A percentile compares a stretch with the other conserved stretches of the same genome.
phyloP scores from a whole-genome alignment of 2,329 filamentous ascomycete genomes.

The Juglanconis sp. region DNA sequence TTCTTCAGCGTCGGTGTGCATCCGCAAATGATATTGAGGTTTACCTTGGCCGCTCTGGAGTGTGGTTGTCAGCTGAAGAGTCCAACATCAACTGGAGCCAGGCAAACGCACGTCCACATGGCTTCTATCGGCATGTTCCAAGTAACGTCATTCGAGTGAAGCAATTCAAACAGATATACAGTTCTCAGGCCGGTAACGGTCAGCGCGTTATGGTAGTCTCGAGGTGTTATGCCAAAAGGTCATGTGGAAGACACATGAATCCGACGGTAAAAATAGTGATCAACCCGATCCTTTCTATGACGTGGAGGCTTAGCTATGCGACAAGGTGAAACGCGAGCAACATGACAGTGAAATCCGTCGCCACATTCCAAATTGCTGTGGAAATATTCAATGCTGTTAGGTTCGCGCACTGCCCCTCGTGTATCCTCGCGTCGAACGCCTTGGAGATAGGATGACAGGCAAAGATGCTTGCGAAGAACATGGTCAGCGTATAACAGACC shows the following conservation, averaged over 20 bases:
- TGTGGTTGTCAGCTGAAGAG: background rate
- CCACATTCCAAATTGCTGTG: background rate
- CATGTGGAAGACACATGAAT: background rate
- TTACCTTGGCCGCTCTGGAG: background rate
- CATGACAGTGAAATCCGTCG: background rate
- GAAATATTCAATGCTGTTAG: background rate
- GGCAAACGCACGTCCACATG: background rate
- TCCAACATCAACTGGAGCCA: background rate
- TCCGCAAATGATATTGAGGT: background rate
- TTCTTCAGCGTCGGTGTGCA: background rate
- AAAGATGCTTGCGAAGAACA: background rate
- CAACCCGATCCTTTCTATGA: background rate
- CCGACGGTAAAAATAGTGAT: background rate
- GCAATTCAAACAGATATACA: background rate
- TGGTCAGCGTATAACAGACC: background rate
- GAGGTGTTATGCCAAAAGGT: no score
- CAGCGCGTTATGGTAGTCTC: background rate
- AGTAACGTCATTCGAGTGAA: background rate
- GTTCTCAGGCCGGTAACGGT: background rate
- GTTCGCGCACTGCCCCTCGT: background rate
- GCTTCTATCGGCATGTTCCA: background rate
- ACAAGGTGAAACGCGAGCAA: background rate
- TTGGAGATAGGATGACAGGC: background rate
- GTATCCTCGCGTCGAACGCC: background rate
- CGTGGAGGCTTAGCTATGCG: background rate